Evolutionary conservation across 169 alveolate genomes (phyloP).

Genomic region (Haemoproteus tartakovskyi): DNA sequence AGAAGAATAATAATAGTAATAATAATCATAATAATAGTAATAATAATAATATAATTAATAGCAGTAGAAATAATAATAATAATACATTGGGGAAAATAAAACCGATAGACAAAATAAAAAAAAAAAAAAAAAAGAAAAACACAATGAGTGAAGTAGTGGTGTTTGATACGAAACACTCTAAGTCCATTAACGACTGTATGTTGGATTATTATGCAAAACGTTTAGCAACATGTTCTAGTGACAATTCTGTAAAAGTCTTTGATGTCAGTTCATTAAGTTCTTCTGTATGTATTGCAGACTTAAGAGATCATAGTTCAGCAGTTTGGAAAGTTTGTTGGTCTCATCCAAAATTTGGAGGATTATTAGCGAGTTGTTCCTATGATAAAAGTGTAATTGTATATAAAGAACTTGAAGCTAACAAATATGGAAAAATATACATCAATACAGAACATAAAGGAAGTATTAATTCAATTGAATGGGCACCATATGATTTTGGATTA

Average conservation of each 20-base stretch:
- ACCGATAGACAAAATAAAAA: too few species aligned
- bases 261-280: slow-evolving; percentile 74
- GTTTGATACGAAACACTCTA: slow-evolving; percentile 74
- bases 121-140: too few species aligned
- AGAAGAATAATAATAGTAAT: too few species aligned
- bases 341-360: slow-evolving; percentile 87
- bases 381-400: slow-evolving; percentile 84
- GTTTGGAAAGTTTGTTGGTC: slow-evolving; percentile 88
- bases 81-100: too few species aligned
- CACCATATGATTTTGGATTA: slow-evolving; percentile 85
- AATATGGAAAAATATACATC: slow-evolving; percentile 75
- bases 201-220: slow-evolving; percentile 84
- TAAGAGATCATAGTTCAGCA: slow-evolving; percentile 82
- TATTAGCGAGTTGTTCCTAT: slow-evolving; percentile 85
- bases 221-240: slow-evolving; percentile 84
- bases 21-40: too few species aligned
- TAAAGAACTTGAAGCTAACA: slow-evolving; percentile 74
- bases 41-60: too few species aligned
- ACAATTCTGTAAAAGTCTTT: slow-evolving; percentile 77
- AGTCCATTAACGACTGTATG: slow-evolving; percentile 77
- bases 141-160: slow-evolving; percentile 70
- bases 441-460: slow-evolving; percentile 76
- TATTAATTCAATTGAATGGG: slow-evolving; percentile 79
- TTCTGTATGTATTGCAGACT: slow-evolving; percentile 66
- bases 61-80: too few species aligned